Conservation (phyloP, 176 grass and related monocot genomes). For the Bolboschoenus planiculmis region DNA sequence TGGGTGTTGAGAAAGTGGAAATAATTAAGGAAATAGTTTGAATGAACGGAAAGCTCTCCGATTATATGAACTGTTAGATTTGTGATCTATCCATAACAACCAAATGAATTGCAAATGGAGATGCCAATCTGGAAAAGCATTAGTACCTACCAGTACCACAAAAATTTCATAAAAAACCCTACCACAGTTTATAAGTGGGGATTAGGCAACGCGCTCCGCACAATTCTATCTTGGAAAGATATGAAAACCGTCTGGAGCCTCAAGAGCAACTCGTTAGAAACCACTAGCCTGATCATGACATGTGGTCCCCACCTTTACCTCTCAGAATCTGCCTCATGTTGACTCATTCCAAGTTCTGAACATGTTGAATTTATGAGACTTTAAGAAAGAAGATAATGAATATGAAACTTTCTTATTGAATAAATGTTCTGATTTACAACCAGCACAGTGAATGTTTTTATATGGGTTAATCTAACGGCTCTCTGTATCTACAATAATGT, state of each 20-base stretch:
- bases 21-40: neutral
- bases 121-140: neutral
- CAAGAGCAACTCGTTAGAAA: neutral
- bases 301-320: neutral
- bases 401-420: no score
- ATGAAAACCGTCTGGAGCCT: neutral
- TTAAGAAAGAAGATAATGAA: no score
- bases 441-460: no score
- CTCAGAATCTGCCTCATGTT: neutral
- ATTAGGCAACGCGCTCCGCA: neutral
- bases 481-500: no score
- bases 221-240: neutral
- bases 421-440: no score
- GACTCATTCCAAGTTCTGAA: neutral
- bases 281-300: neutral
- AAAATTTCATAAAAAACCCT: neutral
- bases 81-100: no score
- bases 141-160: conserved; percentile 6
- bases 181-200: neutral
- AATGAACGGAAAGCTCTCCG: neutral
- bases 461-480: no score
- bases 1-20: no score
- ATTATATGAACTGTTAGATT: neutral
- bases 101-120: neutral
- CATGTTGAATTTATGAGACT: no score